Evolutionary conservation across 257 asterid species (phyloP), one percentile per base, ranked within the genome.

Genomic region (Nicotiana noctiflora): DNA sequence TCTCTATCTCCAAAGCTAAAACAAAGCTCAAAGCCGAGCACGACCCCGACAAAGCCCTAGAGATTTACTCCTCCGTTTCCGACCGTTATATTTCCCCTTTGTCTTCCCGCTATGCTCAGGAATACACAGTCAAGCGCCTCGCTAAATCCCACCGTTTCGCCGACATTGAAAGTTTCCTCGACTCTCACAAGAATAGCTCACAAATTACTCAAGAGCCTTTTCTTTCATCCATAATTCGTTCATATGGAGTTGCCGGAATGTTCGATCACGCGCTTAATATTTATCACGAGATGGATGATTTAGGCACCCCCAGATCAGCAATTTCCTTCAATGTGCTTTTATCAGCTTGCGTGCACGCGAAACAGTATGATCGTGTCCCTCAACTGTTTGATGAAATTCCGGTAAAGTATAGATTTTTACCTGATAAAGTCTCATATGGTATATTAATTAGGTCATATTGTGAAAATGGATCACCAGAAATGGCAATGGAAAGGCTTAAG

Each of bases 171-270:
- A 70, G 55, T 61, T 88, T 93, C 83, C 91, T 95, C 65, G 98
- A 95, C 34, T 87, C 97, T 46, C 98, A 91, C 87, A 92, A 95
- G 86, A 88, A 86, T 19, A 84, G 80, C 18, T 89, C 97, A 60
- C 87, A 89, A 77, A 89, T 93, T 82, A 88, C 86, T 37, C 84
- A 90, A 3, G 99, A 95, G 77, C 88, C 89, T 31, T 95, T 89
- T 89, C 87, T 95, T 57, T 83, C 93, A 3, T 84, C 93, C 74
- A 85, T 95, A 66, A 95, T 95, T 51, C 92, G 94, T 46, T 93
- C 95, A 0, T 95, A 95, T 53, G 98, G 97, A 65, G 61, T 87
- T 56, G 94, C 86, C 18, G 97, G 97, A 1, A 90, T 95, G 99
- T 81, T 91, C 74, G 94, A 95, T 13, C 90, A 92, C 55, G 93